Evolutionary conservation across 129 eudicot species (phyloP).

Genomic region (Calendula officinalis): DNA sequence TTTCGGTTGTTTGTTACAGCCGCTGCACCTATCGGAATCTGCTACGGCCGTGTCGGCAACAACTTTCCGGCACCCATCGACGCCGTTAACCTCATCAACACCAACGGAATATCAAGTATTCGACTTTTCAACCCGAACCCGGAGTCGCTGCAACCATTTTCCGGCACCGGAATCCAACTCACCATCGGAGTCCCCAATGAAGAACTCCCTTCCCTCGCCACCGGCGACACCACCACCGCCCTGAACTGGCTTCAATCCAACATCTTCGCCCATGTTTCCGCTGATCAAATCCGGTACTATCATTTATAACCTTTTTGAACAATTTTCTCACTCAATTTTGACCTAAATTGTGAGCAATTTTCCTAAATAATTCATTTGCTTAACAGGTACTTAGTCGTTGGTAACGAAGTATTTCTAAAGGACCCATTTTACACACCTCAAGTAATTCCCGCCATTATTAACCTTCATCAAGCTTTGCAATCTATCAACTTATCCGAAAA

Average conservation of each 20-base stretch:
- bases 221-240: constrained; percentile 36
- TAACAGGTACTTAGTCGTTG: constrained; percentile 49
- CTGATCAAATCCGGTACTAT: constrained; percentile 42
- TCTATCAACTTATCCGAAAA: constrained; percentile 41
- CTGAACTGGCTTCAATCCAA: constrained; percentile 54
- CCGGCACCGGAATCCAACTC: constrained; percentile 57
- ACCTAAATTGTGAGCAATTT: neutral
- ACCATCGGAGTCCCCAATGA: constrained; percentile 77
- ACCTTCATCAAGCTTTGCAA: constrained; percentile 59
- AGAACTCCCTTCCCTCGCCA: constrained; percentile 51
- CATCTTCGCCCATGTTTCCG: constrained; percentile 43
- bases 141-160: constrained; percentile 44
- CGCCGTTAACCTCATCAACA: constrained; percentile 44
- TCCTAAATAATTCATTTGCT: neutral
- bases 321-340: too few relatives aligned
- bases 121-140: constrained; percentile 67
- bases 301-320: neutral
- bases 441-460: constrained; percentile 50
- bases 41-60: constrained; percentile 67
- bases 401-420: constrained; percentile 62
- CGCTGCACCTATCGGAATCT: constrained; percentile 61
- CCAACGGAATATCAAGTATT: constrained; percentile 55
- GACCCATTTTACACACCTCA: constrained; percentile 52
- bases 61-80: constrained; percentile 59
- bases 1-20: constrained; percentile 28